These are phyloP conservation scores for Trichoderma erinaceum DNA, from an alignment of 495 filamentous ascomycete species.

Conservation along the genomic window DNA sequence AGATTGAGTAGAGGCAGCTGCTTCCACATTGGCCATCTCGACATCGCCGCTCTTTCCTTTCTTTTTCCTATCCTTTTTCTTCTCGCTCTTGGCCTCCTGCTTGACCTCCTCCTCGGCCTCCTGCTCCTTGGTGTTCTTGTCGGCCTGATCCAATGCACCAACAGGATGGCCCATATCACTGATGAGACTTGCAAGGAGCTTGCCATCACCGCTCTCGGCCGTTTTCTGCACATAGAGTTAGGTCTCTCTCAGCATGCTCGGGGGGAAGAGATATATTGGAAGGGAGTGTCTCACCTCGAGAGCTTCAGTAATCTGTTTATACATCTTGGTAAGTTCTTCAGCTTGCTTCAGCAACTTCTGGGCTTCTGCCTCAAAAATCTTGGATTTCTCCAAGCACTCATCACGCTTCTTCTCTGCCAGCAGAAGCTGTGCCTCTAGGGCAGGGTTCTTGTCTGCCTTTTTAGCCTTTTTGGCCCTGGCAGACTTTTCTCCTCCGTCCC, in stretches of 20 bases:
- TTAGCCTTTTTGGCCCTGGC: background rate
- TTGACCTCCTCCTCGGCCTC: background rate
- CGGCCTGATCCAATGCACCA: background rate
- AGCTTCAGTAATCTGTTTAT: conserved; percentile 24
- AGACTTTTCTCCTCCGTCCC: background rate
- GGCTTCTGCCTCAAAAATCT: conserved; percentile 29
- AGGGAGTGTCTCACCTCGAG: conserved; percentile 22
- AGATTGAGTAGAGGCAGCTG: background rate
- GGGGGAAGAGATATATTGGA: conserved; percentile 22
- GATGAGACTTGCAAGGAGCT: background rate
- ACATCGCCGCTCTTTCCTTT: background rate
- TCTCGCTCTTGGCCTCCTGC: conserved; percentile 17
- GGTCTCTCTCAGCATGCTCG: background rate
- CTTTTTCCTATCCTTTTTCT: conserved; percentile 13
- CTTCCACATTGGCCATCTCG: background rate
- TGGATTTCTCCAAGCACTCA: background rate
- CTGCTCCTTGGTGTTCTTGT: background rate
- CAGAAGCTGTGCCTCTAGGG: background rate
- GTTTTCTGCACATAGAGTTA: background rate
- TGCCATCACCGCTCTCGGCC: background rate
- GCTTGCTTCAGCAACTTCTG: conserved; percentile 22
- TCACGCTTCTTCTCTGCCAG: background rate
- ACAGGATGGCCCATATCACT: background rate
- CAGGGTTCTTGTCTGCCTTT: background rate
- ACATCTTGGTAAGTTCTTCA: conserved; percentile 21